phyloP scores from a whole-genome alignment of 2,329 filamentous ascomycete genomes.

The Paramyrothecium sp. region DNA sequence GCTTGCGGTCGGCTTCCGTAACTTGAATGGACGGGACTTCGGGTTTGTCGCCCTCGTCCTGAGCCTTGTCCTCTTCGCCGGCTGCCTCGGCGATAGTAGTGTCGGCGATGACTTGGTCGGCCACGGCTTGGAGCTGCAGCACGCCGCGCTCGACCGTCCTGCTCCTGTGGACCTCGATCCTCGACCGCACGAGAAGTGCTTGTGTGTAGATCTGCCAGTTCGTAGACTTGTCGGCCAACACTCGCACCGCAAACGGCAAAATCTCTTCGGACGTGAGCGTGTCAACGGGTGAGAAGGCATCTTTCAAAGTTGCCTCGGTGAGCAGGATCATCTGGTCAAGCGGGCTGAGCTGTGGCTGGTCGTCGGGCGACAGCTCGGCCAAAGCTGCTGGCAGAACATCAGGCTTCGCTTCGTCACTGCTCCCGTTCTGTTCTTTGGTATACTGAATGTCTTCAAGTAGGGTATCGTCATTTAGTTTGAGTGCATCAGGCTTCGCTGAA shows the following conservation, averaged over 20 bases:
- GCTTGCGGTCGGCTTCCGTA: slow-evolving; percentile 31
- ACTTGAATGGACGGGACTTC: slow-evolving; percentile 46
- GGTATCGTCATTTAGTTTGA: slow-evolving; percentile 89
- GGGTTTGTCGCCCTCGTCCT: slow-evolving; percentile 20
- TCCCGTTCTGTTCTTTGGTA: slow-evolving; percentile 47
- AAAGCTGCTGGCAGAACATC: slow-evolving; percentile 58
- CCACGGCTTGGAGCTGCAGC: slow-evolving; percentile 88
- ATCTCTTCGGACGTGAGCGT: slow-evolving; percentile 92
- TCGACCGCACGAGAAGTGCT: slow-evolving; percentile 81
- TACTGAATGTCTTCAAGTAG: slow-evolving; percentile 87
- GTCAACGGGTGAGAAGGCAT: slow-evolving; percentile 79
- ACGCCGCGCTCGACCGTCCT: slow-evolving; percentile 87
- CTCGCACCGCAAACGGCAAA: slow-evolving; percentile 83
- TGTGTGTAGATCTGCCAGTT: slow-evolving; percentile 99
- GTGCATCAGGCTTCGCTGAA: slow-evolving; percentile 56
- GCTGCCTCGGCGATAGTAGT: slow-evolving; percentile 47
- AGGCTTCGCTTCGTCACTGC: slow-evolving; percentile 30
- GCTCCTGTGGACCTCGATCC: slow-evolving; percentile 85
- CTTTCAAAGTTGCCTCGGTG: slow-evolving; percentile 83
- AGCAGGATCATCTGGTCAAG: slow-evolving; percentile 90
- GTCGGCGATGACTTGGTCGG: slow-evolving; percentile 92
- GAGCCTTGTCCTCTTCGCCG: slow-evolving; percentile 18
- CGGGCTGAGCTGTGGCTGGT: slow-evolving; percentile 78
- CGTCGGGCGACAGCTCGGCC: slow-evolving; percentile 66
- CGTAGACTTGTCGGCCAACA: slow-evolving; percentile 82